Evolutionary conservation across 495 filamentous ascomycete species (phyloP).

Genomic region (Staphylotrichum tortipilum): DNA sequence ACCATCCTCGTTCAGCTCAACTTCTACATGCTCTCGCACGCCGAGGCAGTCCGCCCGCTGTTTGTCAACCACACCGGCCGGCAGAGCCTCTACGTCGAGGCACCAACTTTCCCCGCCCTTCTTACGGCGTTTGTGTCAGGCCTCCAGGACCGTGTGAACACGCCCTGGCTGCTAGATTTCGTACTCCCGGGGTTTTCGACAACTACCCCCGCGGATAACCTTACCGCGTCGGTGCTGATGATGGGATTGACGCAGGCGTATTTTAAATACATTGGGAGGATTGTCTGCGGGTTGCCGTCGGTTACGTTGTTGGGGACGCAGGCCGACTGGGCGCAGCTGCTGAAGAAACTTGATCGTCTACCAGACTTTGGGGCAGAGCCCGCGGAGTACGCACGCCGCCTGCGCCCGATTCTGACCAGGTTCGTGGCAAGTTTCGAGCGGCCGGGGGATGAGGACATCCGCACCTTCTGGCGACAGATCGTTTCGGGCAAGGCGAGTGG

Average conservation of each 20-base stretch:
- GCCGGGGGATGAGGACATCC: slow-evolving; percentile 24
- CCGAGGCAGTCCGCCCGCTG: slow-evolving; percentile 32
- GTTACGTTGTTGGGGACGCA: slow-evolving; percentile 30
- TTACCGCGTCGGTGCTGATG: slow-evolving; percentile 31
- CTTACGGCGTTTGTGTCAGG: too few species aligned
- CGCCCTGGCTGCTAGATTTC: slow-evolving; percentile 25
- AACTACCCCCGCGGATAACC: slow-evolving; percentile 23
- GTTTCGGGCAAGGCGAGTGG: slow-evolving; percentile 8
- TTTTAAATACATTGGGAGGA: slow-evolving; percentile 20
- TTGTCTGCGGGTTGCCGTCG: slow-evolving; percentile 30
- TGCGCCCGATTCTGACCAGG: slow-evolving; percentile 28
- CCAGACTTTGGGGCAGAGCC: slow-evolving; percentile 30
- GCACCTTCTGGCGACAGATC: slow-evolving; percentile 37
- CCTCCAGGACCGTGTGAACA: slow-evolving; percentile 20
- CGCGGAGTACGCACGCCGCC: slow-evolving; percentile 14
- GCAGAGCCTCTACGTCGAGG: slow-evolving; percentile 29
- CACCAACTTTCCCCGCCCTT: slow-evolving; percentile 13
- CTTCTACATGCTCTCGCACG: slow-evolving; percentile 44
- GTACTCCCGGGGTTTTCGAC: slow-evolving; percentile 32
- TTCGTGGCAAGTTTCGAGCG: slow-evolving; percentile 29
- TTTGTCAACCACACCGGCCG: slow-evolving; percentile 40
- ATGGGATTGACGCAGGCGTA: slow-evolving; percentile 31
- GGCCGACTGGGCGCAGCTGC: slow-evolving; percentile 29
- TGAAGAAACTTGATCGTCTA: slow-evolving; percentile 24
- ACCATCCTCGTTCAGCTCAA: slow-evolving; percentile 46